These are phyloP conservation scores for Gnomoniopsis sp. DNA, from an alignment of 2,329 filamentous ascomycete genomes.

Conservation along the genomic window DNA sequence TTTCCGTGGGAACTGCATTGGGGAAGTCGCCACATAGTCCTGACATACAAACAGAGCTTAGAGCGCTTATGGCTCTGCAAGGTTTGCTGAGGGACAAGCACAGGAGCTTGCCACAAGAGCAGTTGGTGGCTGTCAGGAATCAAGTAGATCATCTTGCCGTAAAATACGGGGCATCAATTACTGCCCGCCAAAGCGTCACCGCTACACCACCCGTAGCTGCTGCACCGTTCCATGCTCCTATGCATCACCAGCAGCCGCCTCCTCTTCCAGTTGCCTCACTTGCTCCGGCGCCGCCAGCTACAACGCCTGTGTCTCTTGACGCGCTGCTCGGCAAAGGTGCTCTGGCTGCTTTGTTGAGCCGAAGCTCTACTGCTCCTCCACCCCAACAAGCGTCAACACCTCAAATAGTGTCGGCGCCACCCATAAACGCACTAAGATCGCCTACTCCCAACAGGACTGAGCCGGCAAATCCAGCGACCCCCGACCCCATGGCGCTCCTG, in stretches of 20 bases:
- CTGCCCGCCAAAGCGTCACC: conserved; percentile 30
- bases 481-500: conserved; percentile 58
- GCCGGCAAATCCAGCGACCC: conserved; percentile 33
- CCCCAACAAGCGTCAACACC: conserved; percentile 33
- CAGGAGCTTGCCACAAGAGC: conserved; percentile 68
- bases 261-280: conserved; percentile 28
- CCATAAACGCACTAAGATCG: conserved; percentile 42
- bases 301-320: conserved; percentile 49
- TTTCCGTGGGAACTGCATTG: conserved; percentile 69
- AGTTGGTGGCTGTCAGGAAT: conserved; percentile 79
- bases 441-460: conserved; percentile 44
- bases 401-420: conserved; percentile 26
- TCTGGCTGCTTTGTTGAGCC: conserved; percentile 55
- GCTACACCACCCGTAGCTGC: conserved; percentile 29
- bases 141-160: conserved; percentile 77
- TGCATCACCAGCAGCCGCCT: conserved; percentile 24
- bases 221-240: conserved; percentile 31
- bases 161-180: conserved; percentile 50
- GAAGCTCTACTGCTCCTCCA: conserved; percentile 49
- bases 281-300: conserved; percentile 28
- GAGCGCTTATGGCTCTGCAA: conserved; percentile 83
- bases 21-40: conserved; percentile 72
- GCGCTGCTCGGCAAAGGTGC: conserved; percentile 57
- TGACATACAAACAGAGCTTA: conserved; percentile 73
- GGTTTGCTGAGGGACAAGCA: conserved; percentile 68